Evolutionary conservation across 768 basidiomycete species (phyloP), one percentile per base, ranked within the genome.

Genomic region (Boletus rubropictus): DNA sequence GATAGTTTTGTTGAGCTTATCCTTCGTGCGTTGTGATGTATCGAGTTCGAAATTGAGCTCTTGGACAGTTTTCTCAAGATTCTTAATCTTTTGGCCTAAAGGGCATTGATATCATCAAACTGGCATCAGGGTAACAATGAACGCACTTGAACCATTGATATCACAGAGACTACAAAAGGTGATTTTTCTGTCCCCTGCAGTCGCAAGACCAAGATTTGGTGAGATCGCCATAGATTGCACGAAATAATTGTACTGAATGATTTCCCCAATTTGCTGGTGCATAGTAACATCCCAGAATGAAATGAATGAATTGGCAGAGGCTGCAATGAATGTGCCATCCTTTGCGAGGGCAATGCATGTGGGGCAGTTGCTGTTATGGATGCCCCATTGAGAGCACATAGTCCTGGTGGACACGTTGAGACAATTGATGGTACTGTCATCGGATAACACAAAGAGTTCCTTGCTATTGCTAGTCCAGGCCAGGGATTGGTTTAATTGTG

Each of bases 401-500:
- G 24, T 44, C 14, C 38, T 33, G 1, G 22, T 34, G 15, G 29
- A 5, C 12, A 44, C 34, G 15, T 54, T 48, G 21, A 55, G 41
- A 31, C 29, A 39, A 21, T 42, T 33, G 28, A 54, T 36, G 11
- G 17, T 25, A 1, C 47, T 39, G 3, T 40, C 35, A 2, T 11
- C 31, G 15, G 47, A 49, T 15, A 54, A 12, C 9, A 41, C 53
- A 2, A 49, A 54, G 36, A 54, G 53, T 0, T 36, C 37, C 5
- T 31, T 42, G 41, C 52, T 46, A 11, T 54, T 34, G 17, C 9
- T 39, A 1, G 35, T 40, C 55, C 55, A 56, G 12, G 33, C 40
- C 11, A 56, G 43, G 17, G 49, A 39, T 20, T 55, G 45, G 17
- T 54, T 50, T 20, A 22, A 32, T 4, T 7, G 6, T 14, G 21